Conservation (phyloP, 306 rosid genomes). For the Crotalaria pallida region DNA sequence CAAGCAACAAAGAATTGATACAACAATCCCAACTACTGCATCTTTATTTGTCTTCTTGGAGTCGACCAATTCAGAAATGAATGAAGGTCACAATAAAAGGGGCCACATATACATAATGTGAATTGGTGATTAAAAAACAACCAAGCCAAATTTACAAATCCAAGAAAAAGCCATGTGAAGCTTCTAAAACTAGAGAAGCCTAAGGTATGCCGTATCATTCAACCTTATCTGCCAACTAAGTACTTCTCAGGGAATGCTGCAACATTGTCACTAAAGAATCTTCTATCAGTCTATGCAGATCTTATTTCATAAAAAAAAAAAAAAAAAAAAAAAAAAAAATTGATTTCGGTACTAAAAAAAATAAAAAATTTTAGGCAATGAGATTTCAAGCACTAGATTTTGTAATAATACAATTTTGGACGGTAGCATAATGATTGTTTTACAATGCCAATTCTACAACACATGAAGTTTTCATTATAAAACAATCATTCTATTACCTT, state of each 20-base stretch:
- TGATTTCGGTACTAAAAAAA: too few relatives aligned
- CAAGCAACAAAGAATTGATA: constrained; percentile 32
- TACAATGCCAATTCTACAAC: too few relatives aligned
- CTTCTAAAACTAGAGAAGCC: constrained; percentile 61
- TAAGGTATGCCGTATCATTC: constrained; percentile 86
- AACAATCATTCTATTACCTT: neutral
- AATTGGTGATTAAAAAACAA: constrained; percentile 12
- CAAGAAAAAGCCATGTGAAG: neutral
- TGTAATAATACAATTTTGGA: too few relatives aligned
- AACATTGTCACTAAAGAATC: constrained; percentile 91
- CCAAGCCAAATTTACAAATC: neutral
- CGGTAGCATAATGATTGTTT: too few relatives aligned
- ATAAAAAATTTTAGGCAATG: too few relatives aligned
- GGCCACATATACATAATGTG: constrained; percentile 3
- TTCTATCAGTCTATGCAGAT: constrained; percentile 86
- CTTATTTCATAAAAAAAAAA: too few relatives aligned
- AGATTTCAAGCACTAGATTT: neutral
- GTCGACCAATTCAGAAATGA: constrained; percentile 18
- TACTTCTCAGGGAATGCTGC: constrained; percentile 86
- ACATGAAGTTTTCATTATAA: neutral
- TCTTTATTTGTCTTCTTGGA: constrained; percentile 42
- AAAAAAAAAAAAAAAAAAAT: too few relatives aligned
- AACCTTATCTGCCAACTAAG: constrained; percentile 93
- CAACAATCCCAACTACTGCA: constrained; percentile 52
- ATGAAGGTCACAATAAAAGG: constrained; percentile 30